Percentiles rank a stretch among this genome's conserved stretches.
phyloP scores from a whole-genome alignment of 768 basidiomycete species.

The Trametes maxima region DNA sequence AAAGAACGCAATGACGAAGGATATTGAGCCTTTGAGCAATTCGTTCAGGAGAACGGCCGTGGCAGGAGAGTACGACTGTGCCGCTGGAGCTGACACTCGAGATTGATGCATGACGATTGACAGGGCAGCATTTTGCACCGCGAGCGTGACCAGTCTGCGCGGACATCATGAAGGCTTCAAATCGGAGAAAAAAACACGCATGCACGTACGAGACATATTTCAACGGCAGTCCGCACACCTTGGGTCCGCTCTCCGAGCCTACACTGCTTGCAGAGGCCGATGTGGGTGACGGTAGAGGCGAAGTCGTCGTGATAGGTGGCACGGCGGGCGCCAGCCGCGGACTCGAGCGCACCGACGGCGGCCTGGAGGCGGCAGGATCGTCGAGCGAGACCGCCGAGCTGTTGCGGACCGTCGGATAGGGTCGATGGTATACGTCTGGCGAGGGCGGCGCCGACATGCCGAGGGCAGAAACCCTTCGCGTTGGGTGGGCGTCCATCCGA shows the following conservation, averaged over 20 bases:
- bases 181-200: conserved; percentile 1
- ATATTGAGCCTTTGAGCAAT: conserved; percentile 90
- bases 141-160: conserved; percentile 75
- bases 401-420: conserved; percentile 52
- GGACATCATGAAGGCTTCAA: not conserved
- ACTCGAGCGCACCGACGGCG: conserved; percentile 24
- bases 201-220: conserved; percentile 78
- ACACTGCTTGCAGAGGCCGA: conserved; percentile 9
- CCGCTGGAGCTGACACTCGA: conserved; percentile 79
- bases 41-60: conserved; percentile 95
- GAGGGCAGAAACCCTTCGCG: conserved; percentile 31
- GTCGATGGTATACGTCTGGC: conserved; percentile 64
- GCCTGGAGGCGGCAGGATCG: conserved; percentile 22
- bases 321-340: conserved; percentile 38
- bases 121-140: conserved; percentile 92
- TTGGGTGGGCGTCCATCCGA: conserved; percentile 25
- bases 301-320: conserved; percentile 25
- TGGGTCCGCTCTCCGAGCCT: conserved; percentile 41
- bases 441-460: conserved; percentile 31
- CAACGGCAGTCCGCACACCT: conserved; percentile 69
- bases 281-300: conserved; percentile 26
- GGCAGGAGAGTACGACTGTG: conserved; percentile 88
- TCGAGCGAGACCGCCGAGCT: conserved; percentile 45
- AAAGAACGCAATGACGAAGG: conserved; percentile 80
- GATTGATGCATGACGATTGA: conserved; percentile 99